phyloP scores from a whole-genome alignment of 2,329 filamentous ascomycete genomes.

The Penicillium sp. region DNA sequence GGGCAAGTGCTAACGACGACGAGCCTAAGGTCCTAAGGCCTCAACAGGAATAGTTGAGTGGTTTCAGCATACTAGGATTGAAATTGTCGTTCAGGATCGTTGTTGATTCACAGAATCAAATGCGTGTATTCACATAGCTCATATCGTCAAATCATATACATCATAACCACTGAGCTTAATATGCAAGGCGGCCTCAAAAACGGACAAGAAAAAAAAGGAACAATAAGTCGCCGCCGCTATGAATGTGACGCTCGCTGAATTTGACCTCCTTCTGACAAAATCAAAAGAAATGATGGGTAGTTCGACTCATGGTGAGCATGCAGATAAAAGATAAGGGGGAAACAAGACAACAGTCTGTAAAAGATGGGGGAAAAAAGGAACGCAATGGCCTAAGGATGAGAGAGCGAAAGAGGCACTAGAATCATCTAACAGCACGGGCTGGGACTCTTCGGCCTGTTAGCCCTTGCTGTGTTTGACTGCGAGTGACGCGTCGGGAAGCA shows the following conservation, averaged over 20 bases:
- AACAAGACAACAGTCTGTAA: neutral
- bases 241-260: conserved; percentile 19
- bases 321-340: neutral
- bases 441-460: conserved; percentile 25
- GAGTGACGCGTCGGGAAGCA: conserved; percentile 40
- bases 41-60: neutral
- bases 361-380: conserved; percentile 8
- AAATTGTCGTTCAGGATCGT: neutral
- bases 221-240: conserved; percentile 26
- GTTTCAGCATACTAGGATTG: neutral
- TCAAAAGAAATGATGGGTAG: conserved; percentile 7
- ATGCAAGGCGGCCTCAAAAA: conserved; percentile 13
- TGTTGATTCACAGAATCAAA: conserved; percentile 7
- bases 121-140: conserved; percentile 9
- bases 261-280: conserved; percentile 5
- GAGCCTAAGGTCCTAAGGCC: too few species aligned
- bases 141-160: conserved; percentile 14
- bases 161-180: conserved; percentile 10
- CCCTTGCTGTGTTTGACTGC: conserved; percentile 43
- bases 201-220: conserved; percentile 13
- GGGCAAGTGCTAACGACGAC: too few species aligned
- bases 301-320: neutral
- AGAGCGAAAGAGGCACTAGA: conserved; percentile 4
- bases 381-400: neutral
- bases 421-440: conserved; percentile 27